Conservation (phyloP, 2,329 filamentous ascomycete species). For the Didymella segeticola region DNA sequence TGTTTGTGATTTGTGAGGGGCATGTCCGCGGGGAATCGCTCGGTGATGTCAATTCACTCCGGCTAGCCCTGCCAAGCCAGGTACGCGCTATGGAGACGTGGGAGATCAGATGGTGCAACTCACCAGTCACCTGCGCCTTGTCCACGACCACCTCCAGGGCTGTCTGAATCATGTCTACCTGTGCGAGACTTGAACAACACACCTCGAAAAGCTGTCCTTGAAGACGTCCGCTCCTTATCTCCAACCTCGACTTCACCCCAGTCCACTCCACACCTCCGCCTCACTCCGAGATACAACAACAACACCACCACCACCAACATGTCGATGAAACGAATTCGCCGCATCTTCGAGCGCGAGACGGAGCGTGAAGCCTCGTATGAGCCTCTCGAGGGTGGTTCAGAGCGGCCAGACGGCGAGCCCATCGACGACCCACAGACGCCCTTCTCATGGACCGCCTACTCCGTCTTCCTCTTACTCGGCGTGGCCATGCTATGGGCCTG, state of each 20-base stretch:
- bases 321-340: conserved; percentile 47
- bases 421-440: conserved; percentile 34
- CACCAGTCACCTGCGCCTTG: conserved; percentile 24
- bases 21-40: conserved; percentile 20
- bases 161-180: conserved; percentile 33
- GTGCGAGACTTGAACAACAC: background rate
- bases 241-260: too few relatives aligned
- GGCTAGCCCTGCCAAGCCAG: conserved; percentile 11
- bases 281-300: conserved; percentile 8
- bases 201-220: background rate
- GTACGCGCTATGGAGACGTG: conserved; percentile 7
- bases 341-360: conserved; percentile 38
- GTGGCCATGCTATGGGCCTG: conserved; percentile 98
- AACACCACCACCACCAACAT: conserved; percentile 3
- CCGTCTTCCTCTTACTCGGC: conserved; percentile 82
- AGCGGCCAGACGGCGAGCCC: conserved; percentile 42
- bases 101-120: conserved; percentile 8
- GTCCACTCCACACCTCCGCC: conserved; percentile 16
- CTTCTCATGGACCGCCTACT: conserved; percentile 89
- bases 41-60: conserved; percentile 12
- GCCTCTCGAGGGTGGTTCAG: conserved; percentile 48
- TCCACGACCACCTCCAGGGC: conserved; percentile 19
- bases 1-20: conserved; percentile 4
- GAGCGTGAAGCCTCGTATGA: conserved; percentile 42
- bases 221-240: conserved; percentile 18